Conservation (phyloP, 2,329 filamentous ascomycete genomes). For the Aspergillus japonicus region DNA sequence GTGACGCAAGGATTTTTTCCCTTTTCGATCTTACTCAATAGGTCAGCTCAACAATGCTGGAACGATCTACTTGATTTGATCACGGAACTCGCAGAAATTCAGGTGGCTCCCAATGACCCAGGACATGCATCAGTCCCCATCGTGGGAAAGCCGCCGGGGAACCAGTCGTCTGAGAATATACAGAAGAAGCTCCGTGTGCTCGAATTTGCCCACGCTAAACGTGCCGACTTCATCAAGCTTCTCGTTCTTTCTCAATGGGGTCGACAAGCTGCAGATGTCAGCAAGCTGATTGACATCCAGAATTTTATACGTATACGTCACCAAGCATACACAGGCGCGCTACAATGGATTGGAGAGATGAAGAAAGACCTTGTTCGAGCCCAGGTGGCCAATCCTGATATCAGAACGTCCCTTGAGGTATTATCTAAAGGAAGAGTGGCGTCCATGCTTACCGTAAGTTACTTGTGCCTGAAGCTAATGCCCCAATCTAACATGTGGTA, state of each 20-base stretch:
- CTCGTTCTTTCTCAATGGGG: conserved; percentile 91
- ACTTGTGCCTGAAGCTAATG: conserved; percentile 18
- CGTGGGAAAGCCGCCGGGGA: conserved; percentile 33
- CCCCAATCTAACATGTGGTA: neutral
- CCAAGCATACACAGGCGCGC: conserved; percentile 58
- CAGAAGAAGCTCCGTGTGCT: conserved; percentile 74
- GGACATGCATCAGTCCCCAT: conserved; percentile 16
- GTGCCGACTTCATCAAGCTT: conserved; percentile 89
- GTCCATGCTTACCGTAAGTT: conserved; percentile 74
- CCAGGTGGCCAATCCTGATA: conserved; percentile 82
- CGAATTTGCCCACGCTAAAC: conserved; percentile 74
- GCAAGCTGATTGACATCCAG: conserved; percentile 84
- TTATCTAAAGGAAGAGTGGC: conserved; percentile 73
- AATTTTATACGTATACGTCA: conserved; percentile 68
- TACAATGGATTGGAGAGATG: conserved; percentile 66
- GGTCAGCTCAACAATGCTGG: conserved; percentile 80
- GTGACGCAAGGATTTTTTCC: conserved; percentile 75
- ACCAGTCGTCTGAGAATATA: conserved; percentile 58
- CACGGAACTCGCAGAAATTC: conserved; percentile 66
- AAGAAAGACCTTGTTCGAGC: conserved; percentile 71
- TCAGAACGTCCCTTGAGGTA: conserved; percentile 83
- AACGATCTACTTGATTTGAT: conserved; percentile 72
- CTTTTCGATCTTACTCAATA: conserved; percentile 70
- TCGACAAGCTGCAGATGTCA: conserved; percentile 72
- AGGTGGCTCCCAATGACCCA: conserved; percentile 52